Percentiles rank a stretch among this genome's conserved stretches.
Conservation (phyloP, 495 filamentous ascomycete species). For the Aspergillus funiculosus region DNA sequence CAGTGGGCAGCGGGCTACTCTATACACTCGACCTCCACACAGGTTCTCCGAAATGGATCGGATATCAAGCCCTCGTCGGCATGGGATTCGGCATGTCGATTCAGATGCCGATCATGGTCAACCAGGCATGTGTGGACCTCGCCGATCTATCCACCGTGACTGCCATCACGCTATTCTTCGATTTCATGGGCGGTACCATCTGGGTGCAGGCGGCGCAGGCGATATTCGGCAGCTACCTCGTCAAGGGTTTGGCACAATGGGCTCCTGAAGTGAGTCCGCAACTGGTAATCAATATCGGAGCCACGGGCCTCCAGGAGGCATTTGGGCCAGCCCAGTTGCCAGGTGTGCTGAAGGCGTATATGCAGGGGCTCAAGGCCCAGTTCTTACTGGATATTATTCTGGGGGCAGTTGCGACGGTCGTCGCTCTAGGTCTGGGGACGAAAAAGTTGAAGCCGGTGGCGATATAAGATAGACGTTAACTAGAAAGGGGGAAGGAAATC, state of each 20-base stretch:
- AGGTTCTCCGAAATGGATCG: slow-evolving; percentile 52
- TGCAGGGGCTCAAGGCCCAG: too few relatives aligned
- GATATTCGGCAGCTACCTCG: slow-evolving; percentile 40
- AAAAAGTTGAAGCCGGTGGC: too few relatives aligned
- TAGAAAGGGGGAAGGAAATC: too few relatives aligned
- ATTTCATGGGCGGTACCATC: slow-evolving; percentile 19
- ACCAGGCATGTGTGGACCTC: slow-evolving; percentile 51
- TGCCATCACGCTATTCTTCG: slow-evolving; percentile 54
- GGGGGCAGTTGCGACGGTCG: too few relatives aligned
- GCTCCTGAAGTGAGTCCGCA: slow-evolving; percentile 23
- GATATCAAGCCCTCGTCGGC: slow-evolving; percentile 60
- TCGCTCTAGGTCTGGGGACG: too few relatives aligned
- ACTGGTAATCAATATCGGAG: slow-evolving; percentile 35
- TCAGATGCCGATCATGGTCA: slow-evolving; percentile 53
- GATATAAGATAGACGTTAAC: too few relatives aligned
- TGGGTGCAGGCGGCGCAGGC: slow-evolving; percentile 2
- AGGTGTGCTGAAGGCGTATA: slow-evolving; percentile 52
- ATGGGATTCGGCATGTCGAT: slow-evolving; percentile 55
- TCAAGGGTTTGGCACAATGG: slow-evolving; percentile 33
- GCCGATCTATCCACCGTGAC: slow-evolving; percentile 52
- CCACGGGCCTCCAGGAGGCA: slow-evolving; percentile 42
- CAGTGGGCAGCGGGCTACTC: slow-evolving; percentile 60
- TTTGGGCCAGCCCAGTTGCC: slow-evolving; percentile 39
- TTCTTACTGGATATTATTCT: too few relatives aligned
- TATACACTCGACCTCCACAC: slow-evolving; percentile 49